Base-by-base conservation (phyloP, 352 stramenopile species). In the Phytophthora megakarya region DNA sequence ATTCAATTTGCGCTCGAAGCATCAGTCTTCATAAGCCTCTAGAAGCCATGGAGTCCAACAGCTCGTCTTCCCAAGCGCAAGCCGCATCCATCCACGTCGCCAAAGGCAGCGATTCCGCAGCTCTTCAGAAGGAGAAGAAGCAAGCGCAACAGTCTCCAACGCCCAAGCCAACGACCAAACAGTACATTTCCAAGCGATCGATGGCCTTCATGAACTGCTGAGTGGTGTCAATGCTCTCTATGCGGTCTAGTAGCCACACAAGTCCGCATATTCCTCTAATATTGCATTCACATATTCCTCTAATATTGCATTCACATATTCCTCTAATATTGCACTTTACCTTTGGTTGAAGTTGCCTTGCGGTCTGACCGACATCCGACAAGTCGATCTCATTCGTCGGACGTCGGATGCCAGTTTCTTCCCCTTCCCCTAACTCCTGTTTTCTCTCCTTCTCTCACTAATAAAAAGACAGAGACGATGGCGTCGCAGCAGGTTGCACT, bases 401-500 rank as follows among this genome's bases (percentile, higher is more conserved):
- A 40, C 13, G 35, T 40, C 13, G 9, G 1, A 11, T 40, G 3
- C 16, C 35, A 19, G n/a, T n/a, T n/a, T n/a, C n/a, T n/a, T n/a
- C 35, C 35, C 35, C 35, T 40, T 19, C 12, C 35, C 35, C 35
- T 40, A 19, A 19, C 6, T 12, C 9, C 8, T 16, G 16, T 28
- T 28, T 28, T 30, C 49, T 40, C n/a, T 42, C 11, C 28, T 49
- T 50, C 28, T 44, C 16, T 51, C 28, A 43, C 47, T 47, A 49
- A 50, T 15, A 32, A 5, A 26, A 33, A 52, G 26, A 18, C 10
- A 35, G 30, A 35, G 8, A 60, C 46, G 37, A 72, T 67, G 64
- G 30, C 52, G 35, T 46, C 45, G 30, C 74, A 68, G 51, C 69
- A 81, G 51, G 75, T 75, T 18, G 70, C 80, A 45, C 75, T 93